Conservation (phyloP, 192 early-diverging fungal species). For the Umbelopsis isabellina region DNA sequence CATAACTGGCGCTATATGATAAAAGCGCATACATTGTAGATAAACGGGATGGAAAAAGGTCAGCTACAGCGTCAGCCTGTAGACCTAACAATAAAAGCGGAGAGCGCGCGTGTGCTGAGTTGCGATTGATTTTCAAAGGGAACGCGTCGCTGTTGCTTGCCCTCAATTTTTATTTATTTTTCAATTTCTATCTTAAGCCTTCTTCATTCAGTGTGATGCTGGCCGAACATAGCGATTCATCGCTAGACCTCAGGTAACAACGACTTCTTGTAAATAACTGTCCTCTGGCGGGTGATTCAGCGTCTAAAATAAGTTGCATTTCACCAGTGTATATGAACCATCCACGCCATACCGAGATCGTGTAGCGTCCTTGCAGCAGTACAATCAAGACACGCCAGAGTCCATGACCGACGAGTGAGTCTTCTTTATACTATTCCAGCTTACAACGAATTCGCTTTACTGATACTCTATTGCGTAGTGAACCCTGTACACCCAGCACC, state of each 20-base stretch:
- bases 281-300: no score
- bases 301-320: background rate
- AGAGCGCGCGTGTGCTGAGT: no score
- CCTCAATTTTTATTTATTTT: background rate
- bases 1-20: no score
- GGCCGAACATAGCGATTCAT: slow-evolving; percentile 18
- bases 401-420: slow-evolving; percentile 18
- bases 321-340: slow-evolving; percentile 3
- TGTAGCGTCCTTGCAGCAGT: background rate
- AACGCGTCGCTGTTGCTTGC: background rate
- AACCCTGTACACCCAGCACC: slow-evolving; percentile 23
- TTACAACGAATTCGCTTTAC: background rate
- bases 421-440: no score
- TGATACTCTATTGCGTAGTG: background rate
- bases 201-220: background rate
- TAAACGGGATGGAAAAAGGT: no score
- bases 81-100: no score
- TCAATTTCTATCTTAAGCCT: background rate
- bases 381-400: slow-evolving; percentile 14
- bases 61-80: no score
- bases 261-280: background rate
- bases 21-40: no score
- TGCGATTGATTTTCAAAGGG: no score
- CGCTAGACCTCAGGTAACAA: slow-evolving; percentile 10
- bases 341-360: slow-evolving; percentile 16